phyloP scores from a whole-genome alignment of 2,329 filamentous ascomycete species.

The Aureobasidium namibiae region DNA sequence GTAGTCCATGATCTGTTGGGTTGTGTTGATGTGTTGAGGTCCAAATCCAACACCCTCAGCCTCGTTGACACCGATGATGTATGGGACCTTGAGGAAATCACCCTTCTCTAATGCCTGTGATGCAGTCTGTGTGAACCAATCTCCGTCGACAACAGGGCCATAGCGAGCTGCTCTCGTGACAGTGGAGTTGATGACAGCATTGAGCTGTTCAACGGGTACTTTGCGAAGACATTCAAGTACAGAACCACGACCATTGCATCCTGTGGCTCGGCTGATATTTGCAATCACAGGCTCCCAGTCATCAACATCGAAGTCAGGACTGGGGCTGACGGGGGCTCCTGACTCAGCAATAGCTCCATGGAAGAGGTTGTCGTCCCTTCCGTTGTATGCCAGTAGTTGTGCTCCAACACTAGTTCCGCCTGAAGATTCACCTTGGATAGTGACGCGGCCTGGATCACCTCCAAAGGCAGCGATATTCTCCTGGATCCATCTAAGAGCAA shows the following conservation, averaged over 20 bases:
- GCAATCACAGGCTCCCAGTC: constrained; percentile 21
- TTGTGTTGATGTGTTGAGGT: constrained; percentile 20
- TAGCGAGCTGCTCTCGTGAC: constrained; percentile 16
- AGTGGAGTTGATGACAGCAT: constrained; percentile 21
- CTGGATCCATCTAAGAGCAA: constrained; percentile 18
- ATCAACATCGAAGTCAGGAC: constrained; percentile 16
- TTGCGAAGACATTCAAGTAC: constrained; percentile 28
- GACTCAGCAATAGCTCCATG: constrained; percentile 44
- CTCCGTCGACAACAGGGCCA: constrained; percentile 20
- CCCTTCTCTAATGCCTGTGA: constrained; percentile 18
- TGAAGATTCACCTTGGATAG: constrained; percentile 21
- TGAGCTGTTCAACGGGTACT: constrained; percentile 17
- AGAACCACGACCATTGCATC: constrained; percentile 20
- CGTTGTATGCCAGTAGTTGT: constrained; percentile 47
- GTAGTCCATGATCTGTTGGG: constrained; percentile 18
- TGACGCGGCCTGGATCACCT: constrained; percentile 21
- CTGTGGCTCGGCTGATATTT: constrained; percentile 20
- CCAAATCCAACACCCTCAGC: constrained; percentile 22
- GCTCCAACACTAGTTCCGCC: constrained; percentile 39
- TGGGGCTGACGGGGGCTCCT: constrained; percentile 30
- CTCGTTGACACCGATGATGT: constrained; percentile 21
- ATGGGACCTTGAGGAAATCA: constrained; percentile 22
- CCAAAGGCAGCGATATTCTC: constrained; percentile 24
- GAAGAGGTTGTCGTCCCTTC: constrained; percentile 48
- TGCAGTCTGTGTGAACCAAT: constrained; percentile 19